Conservation (phyloP, 768 basidiomycete species). For the Amanita inopinata region DNA sequence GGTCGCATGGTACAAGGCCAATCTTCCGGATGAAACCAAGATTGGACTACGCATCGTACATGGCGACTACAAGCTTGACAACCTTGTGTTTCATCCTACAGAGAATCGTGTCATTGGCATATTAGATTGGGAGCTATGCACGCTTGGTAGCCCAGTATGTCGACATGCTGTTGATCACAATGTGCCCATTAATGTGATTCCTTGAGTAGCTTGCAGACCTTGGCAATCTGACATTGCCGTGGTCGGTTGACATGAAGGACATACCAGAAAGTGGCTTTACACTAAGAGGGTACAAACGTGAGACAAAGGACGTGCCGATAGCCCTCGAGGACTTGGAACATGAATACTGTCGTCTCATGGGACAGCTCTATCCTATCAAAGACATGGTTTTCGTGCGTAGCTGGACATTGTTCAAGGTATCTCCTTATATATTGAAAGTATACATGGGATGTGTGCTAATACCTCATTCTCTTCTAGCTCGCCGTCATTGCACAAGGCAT, state of each 20-base stretch:
- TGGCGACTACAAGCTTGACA: constrained; percentile 98
- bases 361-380: constrained; percentile 61
- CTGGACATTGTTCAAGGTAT: constrained; percentile 78
- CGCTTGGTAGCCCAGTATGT: constrained; percentile 81
- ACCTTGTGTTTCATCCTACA: constrained; percentile 87
- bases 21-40: constrained; percentile 70
- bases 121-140: constrained; percentile 96
- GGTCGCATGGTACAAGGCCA: constrained; percentile 62
- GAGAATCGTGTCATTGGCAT: constrained; percentile 92
- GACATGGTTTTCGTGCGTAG: constrained; percentile 77
- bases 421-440: constrained; percentile 14
- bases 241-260: constrained; percentile 44
- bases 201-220: constrained; percentile 67
- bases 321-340: constrained; percentile 64
- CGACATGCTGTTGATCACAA: background rate
- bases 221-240: constrained; percentile 82
- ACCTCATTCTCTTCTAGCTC: constrained; percentile 31
- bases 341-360: constrained; percentile 65
- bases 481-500: constrained; percentile 86
- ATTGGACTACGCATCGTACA: constrained; percentile 84
- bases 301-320: constrained; percentile 46
- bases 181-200: constrained; percentile 4
- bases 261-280: constrained; percentile 21
- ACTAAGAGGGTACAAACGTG: constrained; percentile 58
- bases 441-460: no score